Base-by-base conservation (phyloP, 106 monocot species). In the Ottelia alismoides region DNA sequence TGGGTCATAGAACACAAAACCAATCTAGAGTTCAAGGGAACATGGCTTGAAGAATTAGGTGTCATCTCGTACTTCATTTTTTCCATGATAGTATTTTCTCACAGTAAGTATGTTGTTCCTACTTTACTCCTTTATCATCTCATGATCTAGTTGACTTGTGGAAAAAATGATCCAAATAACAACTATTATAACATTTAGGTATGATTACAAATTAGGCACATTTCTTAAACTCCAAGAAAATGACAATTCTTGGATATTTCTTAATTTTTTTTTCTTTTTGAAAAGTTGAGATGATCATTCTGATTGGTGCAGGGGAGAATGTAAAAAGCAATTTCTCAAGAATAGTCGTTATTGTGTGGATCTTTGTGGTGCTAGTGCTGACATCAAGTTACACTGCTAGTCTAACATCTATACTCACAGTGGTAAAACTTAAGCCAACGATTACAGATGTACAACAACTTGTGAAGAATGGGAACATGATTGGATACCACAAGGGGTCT, bases 351-450 rank as follows among this genome's bases (percentile, higher is more conserved):
- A 55, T 64, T n/a, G 20, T 75, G 31, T 76, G 72, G 75, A 2
- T 72, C 2, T 72, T 76, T 16, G 75, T 75, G 21, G 66, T 80
- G 14, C 60, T 75, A 1, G 52, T 80, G 2, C 30, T 80, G 29
- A 51, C 52, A 11, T 51, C 61, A 9, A 75, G 58, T 18, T 80
- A 80, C 48, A 80, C 72, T 20, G 75, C 75, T 1, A 80, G 54
- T 47, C 35, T 80, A 46, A 44, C 69, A 12, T 61, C 61, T 0
- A 53, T 59, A 28, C 22, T 69, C 2, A 69, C 61, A 1, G 60
- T 61, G 47, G 27, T 67, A 21, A 62, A 68, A 27, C 72, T 75
- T 1, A 17, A 56, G n/a, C 80, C 80, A 23, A 55, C 75, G 10
- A 20, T 76, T 3, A 61, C 44, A 0, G 71, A 72, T 46, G 11